Percentiles rank a stretch among this genome's conserved stretches.
These are phyloP conservation scores for Crithidia brevicula DNA, from an alignment of 208 protist species.

Conservation along the genomic window DNA sequence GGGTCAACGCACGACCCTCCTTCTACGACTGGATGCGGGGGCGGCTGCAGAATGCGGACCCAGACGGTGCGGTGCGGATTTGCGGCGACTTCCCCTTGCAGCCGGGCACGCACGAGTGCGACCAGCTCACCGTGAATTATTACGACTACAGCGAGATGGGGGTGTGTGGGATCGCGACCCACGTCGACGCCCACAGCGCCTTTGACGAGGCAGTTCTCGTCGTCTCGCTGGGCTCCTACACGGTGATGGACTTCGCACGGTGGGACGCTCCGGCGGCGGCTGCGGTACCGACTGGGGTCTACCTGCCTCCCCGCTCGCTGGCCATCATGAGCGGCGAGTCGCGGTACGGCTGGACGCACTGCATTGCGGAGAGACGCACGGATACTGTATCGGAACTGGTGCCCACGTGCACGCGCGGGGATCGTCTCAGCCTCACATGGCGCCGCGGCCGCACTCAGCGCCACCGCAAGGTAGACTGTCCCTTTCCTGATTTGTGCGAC, in stretches of 20 bases:
- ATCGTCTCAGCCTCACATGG: conserved; percentile 82
- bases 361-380: conserved; percentile 68
- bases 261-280: conserved; percentile 36
- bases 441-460: conserved; percentile 38
- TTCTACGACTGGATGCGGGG: conserved; percentile 73
- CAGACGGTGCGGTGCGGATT: conserved; percentile 22
- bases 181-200: conserved; percentile 78
- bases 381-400: conserved; percentile 68
- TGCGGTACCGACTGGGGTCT: conserved; percentile 42
- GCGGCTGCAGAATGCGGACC: conserved; percentile 58
- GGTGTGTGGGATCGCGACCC: conserved; percentile 65
- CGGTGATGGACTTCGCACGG: conserved; percentile 79
- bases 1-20: conserved; percentile 52
- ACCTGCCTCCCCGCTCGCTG: conserved; percentile 60
- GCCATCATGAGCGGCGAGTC: conserved; percentile 65
- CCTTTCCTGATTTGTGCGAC: conserved; percentile 69
- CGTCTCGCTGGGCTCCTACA: conserved; percentile 83
- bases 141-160: conserved; percentile 65
- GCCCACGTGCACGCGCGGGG: conserved; percentile 43
- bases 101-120: conserved; percentile 34
- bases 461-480: conserved; percentile 53
- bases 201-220: conserved; percentile 63
- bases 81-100: conserved; percentile 37
- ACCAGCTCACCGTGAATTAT: conserved; percentile 86
- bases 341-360: conserved; percentile 82